Evolutionary conservation across 2,329 filamentous ascomycete genomes (phyloP), one percentile per base, ranked within the genome.

Genomic region (Aspergillus bombycis): DNA sequence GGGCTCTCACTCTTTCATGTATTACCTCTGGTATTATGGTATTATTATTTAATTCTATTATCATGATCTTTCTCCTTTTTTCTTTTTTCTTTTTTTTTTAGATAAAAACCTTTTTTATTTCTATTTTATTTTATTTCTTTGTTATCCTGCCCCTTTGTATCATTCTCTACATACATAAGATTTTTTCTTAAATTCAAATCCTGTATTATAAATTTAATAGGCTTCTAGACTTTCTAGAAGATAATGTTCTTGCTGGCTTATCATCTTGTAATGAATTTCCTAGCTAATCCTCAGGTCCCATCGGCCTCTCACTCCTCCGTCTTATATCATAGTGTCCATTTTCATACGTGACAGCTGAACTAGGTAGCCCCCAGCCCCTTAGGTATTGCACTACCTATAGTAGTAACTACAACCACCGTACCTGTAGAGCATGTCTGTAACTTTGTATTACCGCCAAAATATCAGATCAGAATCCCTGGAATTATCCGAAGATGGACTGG

Each of bases 41-140:
- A 55, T 55, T 55, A 55, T 55, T 55, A 55, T 55, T 55, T 55
- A 55, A 55, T 55, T 38, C 52, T 38, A 55, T 55, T 55, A 55
- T 38, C 32, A 38, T 55, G 26, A 23, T 41, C 28, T 36, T 36
- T 54, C 28, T 41, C 38, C 38, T 34, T 54, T 10, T 34, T 54
- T 36, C 16, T n/a, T 1, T 21, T n/a, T 32, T 32, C n/a, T n/a
- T 21, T 12, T 12, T 54, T 54, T 16, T 23, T 23, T 14, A 16
- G 12, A 28, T 28, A 3, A 28, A 28, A 28, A 8, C 12, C 19
- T 54, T 54, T 54, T 21, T 55, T 36, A 16, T 19, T 38, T 55
- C 6, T n/a, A n/a, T 50, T 48, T 50, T 28, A 26, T 50, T 53
- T 55, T 38, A 16, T 36, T 38, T 41, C 30, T 36, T 55, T 23